Conservation (phyloP, 305 asterid genomes). For the Petunia hybrid region DNA sequence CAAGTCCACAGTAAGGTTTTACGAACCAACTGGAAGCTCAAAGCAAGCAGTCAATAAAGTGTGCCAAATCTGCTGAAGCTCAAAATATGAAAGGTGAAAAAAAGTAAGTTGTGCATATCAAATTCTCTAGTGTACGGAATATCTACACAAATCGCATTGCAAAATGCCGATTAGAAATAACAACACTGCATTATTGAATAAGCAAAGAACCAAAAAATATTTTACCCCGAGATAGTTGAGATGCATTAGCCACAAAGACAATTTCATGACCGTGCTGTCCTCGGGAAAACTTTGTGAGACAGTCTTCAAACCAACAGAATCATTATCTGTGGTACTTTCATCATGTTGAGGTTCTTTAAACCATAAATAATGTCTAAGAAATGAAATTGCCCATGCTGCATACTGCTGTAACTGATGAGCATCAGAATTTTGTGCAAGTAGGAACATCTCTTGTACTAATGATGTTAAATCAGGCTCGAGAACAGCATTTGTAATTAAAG, state of each 20-base stretch:
- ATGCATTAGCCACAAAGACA: constrained; percentile 81
- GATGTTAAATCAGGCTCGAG: constrained; percentile 71
- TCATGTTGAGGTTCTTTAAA: constrained; percentile 54
- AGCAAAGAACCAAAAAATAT: constrained; percentile 32
- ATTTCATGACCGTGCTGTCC: constrained; percentile 81
- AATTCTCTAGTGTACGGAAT: not conserved
- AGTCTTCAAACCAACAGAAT: constrained; percentile 52
- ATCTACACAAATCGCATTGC: constrained; percentile 20
- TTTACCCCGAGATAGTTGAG: constrained; percentile 68
- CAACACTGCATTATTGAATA: constrained; percentile 12
- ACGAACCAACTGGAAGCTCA: constrained; percentile 18
- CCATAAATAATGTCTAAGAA: constrained; percentile 76
- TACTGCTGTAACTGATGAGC: constrained; percentile 72
- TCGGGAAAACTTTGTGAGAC: constrained; percentile 65
- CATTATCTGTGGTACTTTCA: constrained; percentile 50
- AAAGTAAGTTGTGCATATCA: constrained; percentile 7
- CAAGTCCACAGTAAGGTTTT: constrained; percentile 13
- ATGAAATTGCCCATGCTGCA: constrained; percentile 93
- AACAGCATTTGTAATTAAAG: constrained; percentile 60
- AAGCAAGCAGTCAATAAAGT: constrained; percentile 1
- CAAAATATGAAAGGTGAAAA: not conserved
- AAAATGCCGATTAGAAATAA: constrained; percentile 15
- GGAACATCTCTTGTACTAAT: constrained; percentile 83
- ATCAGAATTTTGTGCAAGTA: constrained; percentile 73
- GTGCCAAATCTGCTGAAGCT: constrained; percentile 18